phyloP scores from a whole-genome alignment of 129 eudicot species.

The Dittrichia graveolens region DNA sequence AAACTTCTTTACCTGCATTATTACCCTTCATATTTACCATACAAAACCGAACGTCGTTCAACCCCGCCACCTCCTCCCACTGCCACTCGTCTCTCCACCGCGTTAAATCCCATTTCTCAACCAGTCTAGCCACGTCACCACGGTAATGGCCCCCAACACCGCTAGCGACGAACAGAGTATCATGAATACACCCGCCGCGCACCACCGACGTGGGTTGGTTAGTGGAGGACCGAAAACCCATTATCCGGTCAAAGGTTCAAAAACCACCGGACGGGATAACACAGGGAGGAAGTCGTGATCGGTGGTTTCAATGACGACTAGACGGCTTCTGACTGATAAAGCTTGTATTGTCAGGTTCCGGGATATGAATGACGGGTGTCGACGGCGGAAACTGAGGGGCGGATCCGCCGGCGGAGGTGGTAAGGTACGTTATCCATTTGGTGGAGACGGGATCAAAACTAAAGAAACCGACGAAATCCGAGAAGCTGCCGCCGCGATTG shows the following conservation, averaged over 20 bases:
- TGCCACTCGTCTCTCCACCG: slow-evolving; percentile 41
- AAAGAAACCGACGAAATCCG: slow-evolving; percentile 35
- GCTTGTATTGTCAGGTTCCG: slow-evolving; percentile 58
- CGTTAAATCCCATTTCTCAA: slow-evolving; percentile 65
- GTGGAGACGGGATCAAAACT: slow-evolving; percentile 51
- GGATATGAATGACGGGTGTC: slow-evolving; percentile 67
- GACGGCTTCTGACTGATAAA: slow-evolving; percentile 30
- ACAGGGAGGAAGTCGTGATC: slow-evolving; percentile 52
- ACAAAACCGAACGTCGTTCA: slow-evolving; percentile 54
- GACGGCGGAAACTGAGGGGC: slow-evolving; percentile 46
- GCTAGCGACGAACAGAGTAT: slow-evolving; percentile 51
- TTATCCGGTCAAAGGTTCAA: slow-evolving; percentile 44
- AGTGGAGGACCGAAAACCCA: slow-evolving; percentile 64
- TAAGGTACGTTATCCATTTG: slow-evolving; percentile 46
- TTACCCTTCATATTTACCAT: slow-evolving; percentile 70
- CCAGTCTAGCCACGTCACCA: slow-evolving; percentile 48
- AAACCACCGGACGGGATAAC: slow-evolving; percentile 44
- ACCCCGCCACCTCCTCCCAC: slow-evolving; percentile 54
- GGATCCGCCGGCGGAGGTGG: slow-evolving; percentile 47
- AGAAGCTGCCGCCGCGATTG: not conserved
- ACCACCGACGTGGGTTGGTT: slow-evolving; percentile 59
- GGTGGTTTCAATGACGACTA: slow-evolving; percentile 55
- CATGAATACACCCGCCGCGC: slow-evolving; percentile 46
- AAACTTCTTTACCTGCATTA: slow-evolving; percentile 49
- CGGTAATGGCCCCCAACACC: slow-evolving; percentile 54